Evolutionary conservation across 371 early-diverging fungal species (phyloP), one percentile per base, ranked within the genome.

Genomic region (Funneliformis caledonium): DNA sequence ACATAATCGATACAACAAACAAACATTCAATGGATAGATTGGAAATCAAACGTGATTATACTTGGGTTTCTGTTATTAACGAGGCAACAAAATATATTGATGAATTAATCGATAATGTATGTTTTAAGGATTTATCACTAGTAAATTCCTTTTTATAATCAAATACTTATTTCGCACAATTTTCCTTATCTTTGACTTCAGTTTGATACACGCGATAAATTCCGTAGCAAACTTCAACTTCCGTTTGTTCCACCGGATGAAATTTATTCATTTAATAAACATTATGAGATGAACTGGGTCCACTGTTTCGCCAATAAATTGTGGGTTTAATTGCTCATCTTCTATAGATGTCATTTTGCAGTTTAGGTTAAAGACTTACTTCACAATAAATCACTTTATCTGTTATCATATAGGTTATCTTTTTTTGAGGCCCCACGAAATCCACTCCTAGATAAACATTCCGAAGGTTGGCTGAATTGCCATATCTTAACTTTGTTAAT

Each of bases 1-100:
- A 78, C 52, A 78, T 78, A 67, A 67, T 78, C 1, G 78, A 78
- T n/a, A 67, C 78, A 6, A 78, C 78, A 37, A 78, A 78, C 16
- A 78, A 68, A n/a, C 48, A 12, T 68, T 78, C 67, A 50, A 78
- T 78, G 42, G 50, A 65, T 12, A 78, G 78, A 67, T 52, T 78
- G 37, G 4, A 78, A 67, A 12, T 67, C 11, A 14, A 78, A 50
- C 52, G 50, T 48, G 78, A 78, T 52, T 67, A 78, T 19, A 4
- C 0, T 4, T 33, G 48, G 52, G n/a, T 37, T 7, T 68, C 78
- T 52, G 11, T 50, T 26, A 50, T 16, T 48, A 78, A 78, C 67
- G 37, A 65, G 0, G 42, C 52, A 0, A 78, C 78, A 11, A 67
- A 78, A 52, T 78, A 78, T 65, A 67, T 78, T 19, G 78, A 78